Evolutionary conservation across 768 basidiomycete species (phyloP).

Genomic region (Boletellus ananas): DNA sequence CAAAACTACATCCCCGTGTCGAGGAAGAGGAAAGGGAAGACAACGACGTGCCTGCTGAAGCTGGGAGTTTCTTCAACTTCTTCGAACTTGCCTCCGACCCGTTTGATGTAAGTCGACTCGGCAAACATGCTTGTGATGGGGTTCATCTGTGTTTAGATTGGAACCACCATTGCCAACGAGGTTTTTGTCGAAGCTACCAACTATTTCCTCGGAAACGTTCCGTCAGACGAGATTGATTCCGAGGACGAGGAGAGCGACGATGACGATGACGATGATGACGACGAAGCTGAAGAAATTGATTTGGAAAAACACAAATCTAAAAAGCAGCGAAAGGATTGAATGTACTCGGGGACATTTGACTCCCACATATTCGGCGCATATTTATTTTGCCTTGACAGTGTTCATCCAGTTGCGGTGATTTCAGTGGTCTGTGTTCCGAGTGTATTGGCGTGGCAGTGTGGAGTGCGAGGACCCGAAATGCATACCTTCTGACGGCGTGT

Average conservation of each 20-base stretch:
- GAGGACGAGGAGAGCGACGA: slow-evolving; percentile 68
- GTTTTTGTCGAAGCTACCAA: slow-evolving; percentile 80
- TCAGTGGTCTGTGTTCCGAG: no score
- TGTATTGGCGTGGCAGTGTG: no score
- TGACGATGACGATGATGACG: slow-evolving; percentile 73
- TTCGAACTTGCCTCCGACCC: slow-evolving; percentile 67
- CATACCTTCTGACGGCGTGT: no score
- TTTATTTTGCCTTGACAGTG: slow-evolving; percentile 23
- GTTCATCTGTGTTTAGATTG: slow-evolving; percentile 48
- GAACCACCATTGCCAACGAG: slow-evolving; percentile 67
- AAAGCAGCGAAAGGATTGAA: slow-evolving; percentile 52
- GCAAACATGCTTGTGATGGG: not conserved
- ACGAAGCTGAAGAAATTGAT: slow-evolving; percentile 84
- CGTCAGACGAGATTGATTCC: slow-evolving; percentile 57
- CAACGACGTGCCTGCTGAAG: slow-evolving; percentile 57
- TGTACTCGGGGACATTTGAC: slow-evolving; percentile 12
- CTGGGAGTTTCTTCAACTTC: slow-evolving; percentile 87
- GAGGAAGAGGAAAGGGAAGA: slow-evolving; percentile 51
- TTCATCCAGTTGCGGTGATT: slow-evolving; percentile 6
- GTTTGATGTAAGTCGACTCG: slow-evolving; percentile 52
- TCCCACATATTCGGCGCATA: slow-evolving; percentile 17
- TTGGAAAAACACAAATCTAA: slow-evolving; percentile 79
- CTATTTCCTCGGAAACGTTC: slow-evolving; percentile 69
- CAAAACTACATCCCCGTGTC: slow-evolving; percentile 72
- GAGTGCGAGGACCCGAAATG: no score